Base-by-base conservation (phyloP, 768 basidiomycete species). In the Suillus luteus region DNA sequence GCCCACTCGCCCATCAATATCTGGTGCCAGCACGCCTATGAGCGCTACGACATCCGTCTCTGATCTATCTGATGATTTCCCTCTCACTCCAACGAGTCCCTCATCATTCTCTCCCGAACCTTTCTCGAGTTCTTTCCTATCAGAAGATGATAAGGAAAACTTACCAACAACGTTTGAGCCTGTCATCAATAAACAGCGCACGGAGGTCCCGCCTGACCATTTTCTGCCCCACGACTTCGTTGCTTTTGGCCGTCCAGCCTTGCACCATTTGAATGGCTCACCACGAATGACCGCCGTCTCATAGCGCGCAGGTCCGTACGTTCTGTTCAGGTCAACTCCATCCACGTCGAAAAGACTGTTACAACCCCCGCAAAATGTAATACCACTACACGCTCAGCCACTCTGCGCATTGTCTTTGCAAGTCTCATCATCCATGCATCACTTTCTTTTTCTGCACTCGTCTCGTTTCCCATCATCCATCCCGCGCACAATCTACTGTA, bases 111-210 rank as follows among this genome's bases (percentile, higher is more conserved):
- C 74, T 38, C 71, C 76, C 9, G 77, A 77, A 63, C 71, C 73
- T 14, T 82, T 86, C 70, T 87, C 86, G 63, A 86, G 89, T 68
- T 80, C 84, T 3, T 84, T 85, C 72, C 77, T 83, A 75, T 82
- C 73, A 71, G 87, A 88, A 60, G 86, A 87, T 65, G 89, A 92
- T 77, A 94, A 94, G 82, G 92, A 94, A 80, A 94, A 94, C 70
- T 77, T 87, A 62, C 82, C 86, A 27, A 81, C 86, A 54, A 81
- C 85, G 35, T 91, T 91, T 70, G 89, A 92, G 77, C 87, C 89
- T 62, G 81, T 86, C 64, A 75, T 91, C 69, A 90, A 86, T 77
- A 90, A 92, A 75, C 85, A 85, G 67, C 84, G 83, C 67, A 78
- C 84, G 65, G 91, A 91, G 72, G 79, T 81, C 62, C 79, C 86